Conservation (phyloP, 1,284 basidiomycete species). For the Boletus mariae region DNA sequence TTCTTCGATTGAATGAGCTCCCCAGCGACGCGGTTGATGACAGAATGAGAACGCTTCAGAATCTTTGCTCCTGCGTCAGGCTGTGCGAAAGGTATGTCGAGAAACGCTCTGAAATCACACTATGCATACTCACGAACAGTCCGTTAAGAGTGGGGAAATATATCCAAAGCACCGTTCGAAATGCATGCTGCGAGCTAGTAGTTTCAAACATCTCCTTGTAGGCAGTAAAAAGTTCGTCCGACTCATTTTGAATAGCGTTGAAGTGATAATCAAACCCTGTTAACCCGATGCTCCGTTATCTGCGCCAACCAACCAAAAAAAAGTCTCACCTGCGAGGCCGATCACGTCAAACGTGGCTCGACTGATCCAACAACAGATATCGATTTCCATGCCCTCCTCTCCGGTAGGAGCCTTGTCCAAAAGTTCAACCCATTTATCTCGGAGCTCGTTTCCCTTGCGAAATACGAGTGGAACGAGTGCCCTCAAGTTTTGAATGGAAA, state of each 20-base stretch:
- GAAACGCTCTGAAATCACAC: background rate
- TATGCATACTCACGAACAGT: conserved; percentile 49
- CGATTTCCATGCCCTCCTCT: conserved; percentile 37
- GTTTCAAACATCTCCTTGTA: conserved; percentile 82
- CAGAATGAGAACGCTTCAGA: conserved; percentile 51
- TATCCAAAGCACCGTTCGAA: conserved; percentile 49
- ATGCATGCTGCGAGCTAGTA: conserved; percentile 52
- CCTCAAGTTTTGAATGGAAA: conserved; percentile 70
- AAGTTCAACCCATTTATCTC: conserved; percentile 54
- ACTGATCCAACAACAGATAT: conserved; percentile 72
- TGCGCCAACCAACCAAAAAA: background rate
- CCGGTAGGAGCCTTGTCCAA: conserved; percentile 23
- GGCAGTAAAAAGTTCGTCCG: conserved; percentile 69
- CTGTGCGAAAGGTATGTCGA: conserved; percentile 35
- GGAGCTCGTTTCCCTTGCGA: conserved; percentile 59
- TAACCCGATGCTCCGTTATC: background rate
- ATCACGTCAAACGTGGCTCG: conserved; percentile 80
- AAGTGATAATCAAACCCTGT: conserved; percentile 78
- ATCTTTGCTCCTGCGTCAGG: conserved; percentile 50
- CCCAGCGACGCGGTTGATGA: conserved; percentile 66
- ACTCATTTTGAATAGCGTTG: conserved; percentile 70
- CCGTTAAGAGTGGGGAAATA: conserved; percentile 58
- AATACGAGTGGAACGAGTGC: conserved; percentile 69
- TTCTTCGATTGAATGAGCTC: conserved; percentile 70
- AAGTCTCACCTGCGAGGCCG: conserved; percentile 58